phyloP scores from a whole-genome alignment of 495 filamentous ascomycete genomes.

The Daldinia childiae region DNA sequence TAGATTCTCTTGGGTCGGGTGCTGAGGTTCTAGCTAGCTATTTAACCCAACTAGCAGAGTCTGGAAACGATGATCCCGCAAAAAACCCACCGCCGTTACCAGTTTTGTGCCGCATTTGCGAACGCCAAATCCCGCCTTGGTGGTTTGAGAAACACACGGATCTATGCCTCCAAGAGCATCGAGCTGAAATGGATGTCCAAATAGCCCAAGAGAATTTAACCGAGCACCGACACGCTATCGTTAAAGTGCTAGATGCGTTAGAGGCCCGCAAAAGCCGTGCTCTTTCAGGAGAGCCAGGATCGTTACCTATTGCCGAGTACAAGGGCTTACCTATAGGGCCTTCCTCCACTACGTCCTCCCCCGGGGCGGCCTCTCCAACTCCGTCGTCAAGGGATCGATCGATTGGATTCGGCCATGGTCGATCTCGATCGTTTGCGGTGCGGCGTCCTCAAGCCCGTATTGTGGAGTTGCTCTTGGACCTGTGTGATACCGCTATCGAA shows the following conservation, averaged over 20 bases:
- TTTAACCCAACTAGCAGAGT: slow-evolving; percentile 87
- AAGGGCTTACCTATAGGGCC: slow-evolving; percentile 90
- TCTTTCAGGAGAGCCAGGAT: slow-evolving; percentile 65
- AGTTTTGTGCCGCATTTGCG: slow-evolving; percentile 95
- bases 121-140: slow-evolving; percentile 97
- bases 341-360: slow-evolving; percentile 65
- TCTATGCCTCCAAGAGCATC: slow-evolving; percentile 92
- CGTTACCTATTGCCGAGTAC: slow-evolving; percentile 78
- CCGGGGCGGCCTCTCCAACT: slow-evolving; percentile 72
- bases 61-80: slow-evolving; percentile 80
- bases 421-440: slow-evolving; percentile 84
- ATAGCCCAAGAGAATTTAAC: slow-evolving; percentile 89
- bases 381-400: slow-evolving; percentile 84
- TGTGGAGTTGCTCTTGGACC: slow-evolving; percentile 91
- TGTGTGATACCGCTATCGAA: slow-evolving; percentile 95
- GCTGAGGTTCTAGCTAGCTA: slow-evolving; percentile 95
- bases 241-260: slow-evolving; percentile 90
- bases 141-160: slow-evolving; percentile 99
- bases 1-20: slow-evolving; percentile 92
- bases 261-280: slow-evolving; percentile 81
- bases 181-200: slow-evolving; percentile 96
- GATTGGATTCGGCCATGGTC: slow-evolving; percentile 72
- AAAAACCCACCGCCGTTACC: slow-evolving; percentile 87
- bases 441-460: slow-evolving; percentile 89
- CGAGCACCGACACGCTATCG: slow-evolving; percentile 96